Evolutionary conservation across 2,329 filamentous ascomycete genomes (phyloP).

Genomic region (Sclerotinia glacialis): DNA sequence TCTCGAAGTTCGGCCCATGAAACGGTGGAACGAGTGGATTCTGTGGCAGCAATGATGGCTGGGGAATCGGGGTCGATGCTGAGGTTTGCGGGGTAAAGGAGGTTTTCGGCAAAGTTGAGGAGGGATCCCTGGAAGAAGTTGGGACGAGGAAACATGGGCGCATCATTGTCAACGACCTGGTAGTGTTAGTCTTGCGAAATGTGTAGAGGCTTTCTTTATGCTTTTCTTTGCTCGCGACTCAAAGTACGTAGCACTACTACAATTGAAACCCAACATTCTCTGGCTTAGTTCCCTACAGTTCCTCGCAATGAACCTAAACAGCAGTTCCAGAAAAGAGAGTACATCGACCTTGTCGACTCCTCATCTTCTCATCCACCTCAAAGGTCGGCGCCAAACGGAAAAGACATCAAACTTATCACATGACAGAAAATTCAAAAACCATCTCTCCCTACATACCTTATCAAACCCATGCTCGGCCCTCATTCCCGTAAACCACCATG

Average conservation of each 20-base stretch:
- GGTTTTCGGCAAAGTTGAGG: slow-evolving; percentile 93
- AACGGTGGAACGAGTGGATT: slow-evolving; percentile 56
- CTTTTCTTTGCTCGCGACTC: neutral
- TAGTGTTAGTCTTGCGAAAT: slow-evolving; percentile 8
- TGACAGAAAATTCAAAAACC: slow-evolving; percentile 16
- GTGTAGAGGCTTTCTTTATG: neutral
- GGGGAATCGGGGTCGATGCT: slow-evolving; percentile 55
- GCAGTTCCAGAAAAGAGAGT: neutral
- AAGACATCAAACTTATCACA: slow-evolving; percentile 3
- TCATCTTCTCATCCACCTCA: neutral
- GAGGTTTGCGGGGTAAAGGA: slow-evolving; percentile 70
- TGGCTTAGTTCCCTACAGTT: neutral
- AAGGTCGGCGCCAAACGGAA: neutral
- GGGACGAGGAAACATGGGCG: slow-evolving; percentile 80
- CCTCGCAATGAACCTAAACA: neutral
- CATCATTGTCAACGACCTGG: slow-evolving; percentile 65
- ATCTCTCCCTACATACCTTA: slow-evolving; percentile 47
- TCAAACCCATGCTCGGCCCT: slow-evolving; percentile 62
- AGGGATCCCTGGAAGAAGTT: slow-evolving; percentile 76
- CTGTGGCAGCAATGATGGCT: slow-evolving; percentile 79
- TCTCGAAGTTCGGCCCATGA: slow-evolving; percentile 82
- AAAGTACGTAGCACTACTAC: slow-evolving; percentile 11
- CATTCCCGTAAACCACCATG: slow-evolving; percentile 81
- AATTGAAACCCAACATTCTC: neutral
- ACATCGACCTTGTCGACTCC: slow-evolving; percentile 3